Evolutionary conservation across 2,329 filamentous ascomycete species (phyloP).

Genomic region (Exophiala alcalophila): DNA sequence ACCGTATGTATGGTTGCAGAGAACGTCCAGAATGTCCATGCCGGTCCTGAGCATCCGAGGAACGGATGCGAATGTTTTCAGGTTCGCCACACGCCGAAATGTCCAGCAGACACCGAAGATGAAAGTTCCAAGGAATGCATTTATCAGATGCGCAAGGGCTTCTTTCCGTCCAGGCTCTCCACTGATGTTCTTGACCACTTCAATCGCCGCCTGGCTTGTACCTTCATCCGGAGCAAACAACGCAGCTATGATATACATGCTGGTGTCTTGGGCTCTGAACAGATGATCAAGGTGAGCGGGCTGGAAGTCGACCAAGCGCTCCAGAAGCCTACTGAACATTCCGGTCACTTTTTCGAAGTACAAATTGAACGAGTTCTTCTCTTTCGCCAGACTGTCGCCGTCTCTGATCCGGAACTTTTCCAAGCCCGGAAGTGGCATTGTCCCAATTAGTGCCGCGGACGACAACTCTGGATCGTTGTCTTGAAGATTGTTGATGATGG

Average conservation of each 20-base stretch:
- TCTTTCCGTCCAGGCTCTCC: conserved; percentile 62
- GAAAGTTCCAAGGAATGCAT: conserved; percentile 54
- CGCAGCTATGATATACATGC: conserved; percentile 71
- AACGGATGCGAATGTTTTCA: conserved; percentile 59
- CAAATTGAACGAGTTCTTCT: conserved; percentile 72
- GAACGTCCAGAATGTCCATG: conserved; percentile 60
- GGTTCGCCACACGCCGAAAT: conserved; percentile 54
- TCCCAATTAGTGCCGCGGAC: conserved; percentile 67
- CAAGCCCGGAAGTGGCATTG: conserved; percentile 67
- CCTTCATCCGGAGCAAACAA: conserved; percentile 77
- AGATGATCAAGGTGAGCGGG: conserved; percentile 66
- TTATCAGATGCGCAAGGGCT: conserved; percentile 60
- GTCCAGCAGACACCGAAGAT: conserved; percentile 57
- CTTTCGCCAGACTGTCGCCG: conserved; percentile 42
- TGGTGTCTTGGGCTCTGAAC: conserved; percentile 64
- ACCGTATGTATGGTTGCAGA: conserved; percentile 62
- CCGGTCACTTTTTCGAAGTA: conserved; percentile 62
- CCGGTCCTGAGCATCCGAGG: conserved; percentile 60
- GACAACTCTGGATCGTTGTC: conserved; percentile 69
- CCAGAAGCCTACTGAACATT: conserved; percentile 69
- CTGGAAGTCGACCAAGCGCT: conserved; percentile 73
- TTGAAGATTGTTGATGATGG: conserved; percentile 66
- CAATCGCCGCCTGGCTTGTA: conserved; percentile 75
- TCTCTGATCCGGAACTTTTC: conserved; percentile 64
- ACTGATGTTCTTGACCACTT: conserved; percentile 79